Base-by-base conservation (phyloP, 306 rosid genomes). In the Gillenia trifoliata region DNA sequence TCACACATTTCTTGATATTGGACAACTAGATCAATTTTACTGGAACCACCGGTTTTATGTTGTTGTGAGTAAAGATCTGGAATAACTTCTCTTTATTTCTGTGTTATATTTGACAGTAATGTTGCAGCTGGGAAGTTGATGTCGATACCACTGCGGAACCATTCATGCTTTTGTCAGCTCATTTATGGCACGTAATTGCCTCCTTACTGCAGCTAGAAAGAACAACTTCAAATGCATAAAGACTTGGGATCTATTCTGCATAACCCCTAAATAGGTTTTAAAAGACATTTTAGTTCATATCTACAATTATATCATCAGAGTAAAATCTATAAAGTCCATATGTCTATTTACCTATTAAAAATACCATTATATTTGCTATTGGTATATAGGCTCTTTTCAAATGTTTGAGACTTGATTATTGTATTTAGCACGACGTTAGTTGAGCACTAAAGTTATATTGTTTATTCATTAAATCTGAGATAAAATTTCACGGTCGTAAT, bases 91-190 rank as follows among this genome's bases (percentile, higher is more conserved):
- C 41, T 54, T 20, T 63, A 57, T 74, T 25, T 65, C 57, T 70
- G 45, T 73, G 16, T 71, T 80, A 74, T 28, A 78, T 76, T 64
- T 77, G 79, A 75, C 85, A 95, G 99, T 87, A 95, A 95, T 83
- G 99, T 92, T 79, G 98, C 98, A 38, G 99, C 99, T 67, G 99
- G 99, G 82, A 92, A 81, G 85, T 82, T 90, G 81, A 92, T 95
- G 49, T 92, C 96, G 77, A 95, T 95, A 76, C 98, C 99, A 29
- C 97, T 95, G 97, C 68, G 99, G 99, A 70, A 95, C 99, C 99
- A 95, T 85, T 95, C 99, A 95, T 92, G 99, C 99, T 79, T 95
- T 95, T 36, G 93, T 95, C 83, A 95, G 99, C 91, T 95, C 99
- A 73, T 95, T 86, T 80, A 87, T 92, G 98, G 99, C 92, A 56